Percentiles rank a stretch among this genome's conserved stretches.
phyloP scores from a whole-genome alignment of 2,329 filamentous ascomycete species.

The Gaeumannomyces tritici region DNA sequence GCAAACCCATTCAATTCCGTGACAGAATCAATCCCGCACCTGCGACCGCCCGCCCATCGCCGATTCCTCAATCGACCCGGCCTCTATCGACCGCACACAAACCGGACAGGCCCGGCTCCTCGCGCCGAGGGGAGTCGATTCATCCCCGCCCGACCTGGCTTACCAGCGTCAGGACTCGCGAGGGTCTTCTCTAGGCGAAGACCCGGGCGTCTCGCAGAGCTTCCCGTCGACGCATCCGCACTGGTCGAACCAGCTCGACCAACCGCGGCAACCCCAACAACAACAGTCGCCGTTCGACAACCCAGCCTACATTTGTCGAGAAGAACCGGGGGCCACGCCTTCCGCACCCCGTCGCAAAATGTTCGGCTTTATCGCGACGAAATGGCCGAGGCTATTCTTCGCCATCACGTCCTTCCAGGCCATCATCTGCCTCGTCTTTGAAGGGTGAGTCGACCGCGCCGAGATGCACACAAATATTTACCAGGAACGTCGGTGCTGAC shows the following conservation, averaged over 20 bases:
- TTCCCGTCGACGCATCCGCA: background rate
- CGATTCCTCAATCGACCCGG: background rate
- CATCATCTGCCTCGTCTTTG: slow-evolving; percentile 69
- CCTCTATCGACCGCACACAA: background rate
- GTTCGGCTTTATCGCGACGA: slow-evolving; percentile 72
- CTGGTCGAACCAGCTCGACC: slow-evolving; percentile 9
- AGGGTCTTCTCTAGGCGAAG: slow-evolving; percentile 32
- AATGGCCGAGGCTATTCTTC: slow-evolving; percentile 86
- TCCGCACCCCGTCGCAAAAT: slow-evolving; percentile 27
- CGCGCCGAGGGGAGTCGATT: slow-evolving; percentile 13
- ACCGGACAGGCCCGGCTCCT: slow-evolving; percentile 4
- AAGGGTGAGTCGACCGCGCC: slow-evolving; percentile 55
- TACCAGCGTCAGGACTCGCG: slow-evolving; percentile 30
- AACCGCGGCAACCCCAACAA: slow-evolving; percentile 4
- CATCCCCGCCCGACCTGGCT: slow-evolving; percentile 32
- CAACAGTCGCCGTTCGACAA: slow-evolving; percentile 19
- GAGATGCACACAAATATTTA: background rate
- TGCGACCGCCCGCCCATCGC: background rate
- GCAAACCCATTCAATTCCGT: background rate
- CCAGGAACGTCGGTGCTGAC: background rate
- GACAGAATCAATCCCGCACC: background rate
- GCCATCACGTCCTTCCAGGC: slow-evolving; percentile 66
- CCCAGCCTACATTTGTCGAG: slow-evolving; percentile 22
- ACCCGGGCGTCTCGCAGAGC: slow-evolving; percentile 18
- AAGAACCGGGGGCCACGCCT: slow-evolving; percentile 8